phyloP scores from a whole-genome alignment of 805 yeast genomes.

The Lipomyces yamadae region DNA sequence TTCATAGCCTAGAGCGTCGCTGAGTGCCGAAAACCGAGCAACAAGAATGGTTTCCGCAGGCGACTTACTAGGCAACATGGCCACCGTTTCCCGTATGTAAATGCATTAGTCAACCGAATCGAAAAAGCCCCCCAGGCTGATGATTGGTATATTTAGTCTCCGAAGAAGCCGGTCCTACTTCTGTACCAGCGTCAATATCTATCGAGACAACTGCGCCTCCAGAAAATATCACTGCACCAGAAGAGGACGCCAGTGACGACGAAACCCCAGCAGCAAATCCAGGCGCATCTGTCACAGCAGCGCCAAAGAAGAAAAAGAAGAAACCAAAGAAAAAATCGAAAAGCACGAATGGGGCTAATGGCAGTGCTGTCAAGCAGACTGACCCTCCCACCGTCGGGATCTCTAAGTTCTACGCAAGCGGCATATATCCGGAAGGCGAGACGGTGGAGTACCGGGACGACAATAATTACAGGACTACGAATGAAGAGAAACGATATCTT shows the following conservation, averaged over 20 bases:
- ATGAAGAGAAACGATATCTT: constrained; percentile 81
- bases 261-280: constrained; percentile 40
- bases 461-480: constrained; percentile 73
- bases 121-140: background rate
- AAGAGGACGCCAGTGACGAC: constrained; percentile 42
- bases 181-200: background rate
- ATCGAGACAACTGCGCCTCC: background rate
- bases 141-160: background rate
- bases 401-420: constrained; percentile 69
- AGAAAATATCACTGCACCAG: background rate
- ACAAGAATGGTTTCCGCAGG: background rate
- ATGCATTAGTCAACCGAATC: background rate
- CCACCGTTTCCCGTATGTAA: background rate
- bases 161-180: background rate
- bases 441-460: constrained; percentile 78
- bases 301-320: constrained; percentile 60
- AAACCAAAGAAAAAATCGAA: constrained; percentile 52
- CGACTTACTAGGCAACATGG: background rate
- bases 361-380: constrained; percentile 51
- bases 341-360: constrained; percentile 11
- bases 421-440: constrained; percentile 83
- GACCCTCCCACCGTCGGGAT: constrained; percentile 64
- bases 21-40: background rate
- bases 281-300: constrained; percentile 44
- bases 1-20: background rate